Conservation (phyloP, 306 rosid genomes). For the Prunus davidiana region DNA sequence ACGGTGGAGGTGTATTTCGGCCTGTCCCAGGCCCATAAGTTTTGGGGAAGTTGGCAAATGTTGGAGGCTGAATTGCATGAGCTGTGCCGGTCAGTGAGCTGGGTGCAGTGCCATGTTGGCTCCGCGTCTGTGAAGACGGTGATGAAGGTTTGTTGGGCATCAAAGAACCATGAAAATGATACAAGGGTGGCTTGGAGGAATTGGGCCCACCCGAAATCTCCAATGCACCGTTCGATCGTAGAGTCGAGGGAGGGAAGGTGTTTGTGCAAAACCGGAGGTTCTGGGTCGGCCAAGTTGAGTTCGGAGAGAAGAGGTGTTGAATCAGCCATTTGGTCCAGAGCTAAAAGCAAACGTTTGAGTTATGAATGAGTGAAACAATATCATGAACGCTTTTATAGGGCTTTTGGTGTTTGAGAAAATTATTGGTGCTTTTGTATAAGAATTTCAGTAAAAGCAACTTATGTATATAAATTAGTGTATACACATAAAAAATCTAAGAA, state of each 20-base stretch:
- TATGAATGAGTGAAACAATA: background rate
- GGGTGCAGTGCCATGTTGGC: conserved; percentile 52
- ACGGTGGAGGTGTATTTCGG: conserved; percentile 35
- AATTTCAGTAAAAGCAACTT: no score
- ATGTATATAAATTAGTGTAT: no score
- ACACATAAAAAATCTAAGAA: no score
- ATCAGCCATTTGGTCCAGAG: conserved; percentile 25
- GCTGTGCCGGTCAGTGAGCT: background rate
- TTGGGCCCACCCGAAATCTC: conserved; percentile 44
- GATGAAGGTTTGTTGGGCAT: conserved; percentile 63
- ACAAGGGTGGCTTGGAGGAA: conserved; percentile 47
- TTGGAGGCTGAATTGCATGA: conserved; percentile 23
- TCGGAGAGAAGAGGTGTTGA: conserved; percentile 31
- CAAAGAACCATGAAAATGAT: conserved; percentile 53
- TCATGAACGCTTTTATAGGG: background rate
- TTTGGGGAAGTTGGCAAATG: conserved; percentile 34
- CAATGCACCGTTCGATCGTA: conserved; percentile 40
- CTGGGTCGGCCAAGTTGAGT: conserved; percentile 11
- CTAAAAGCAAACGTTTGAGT: background rate
- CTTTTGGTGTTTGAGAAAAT: background rate
- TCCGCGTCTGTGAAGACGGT: conserved; percentile 52
- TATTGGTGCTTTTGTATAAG: no score
- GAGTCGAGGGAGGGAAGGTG: conserved; percentile 48
- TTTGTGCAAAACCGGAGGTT: background rate
- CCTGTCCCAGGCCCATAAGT: conserved; percentile 53